phyloP scores from a whole-genome alignment of 140 eudicot species.

The Ambrosia hybrid region DNA sequence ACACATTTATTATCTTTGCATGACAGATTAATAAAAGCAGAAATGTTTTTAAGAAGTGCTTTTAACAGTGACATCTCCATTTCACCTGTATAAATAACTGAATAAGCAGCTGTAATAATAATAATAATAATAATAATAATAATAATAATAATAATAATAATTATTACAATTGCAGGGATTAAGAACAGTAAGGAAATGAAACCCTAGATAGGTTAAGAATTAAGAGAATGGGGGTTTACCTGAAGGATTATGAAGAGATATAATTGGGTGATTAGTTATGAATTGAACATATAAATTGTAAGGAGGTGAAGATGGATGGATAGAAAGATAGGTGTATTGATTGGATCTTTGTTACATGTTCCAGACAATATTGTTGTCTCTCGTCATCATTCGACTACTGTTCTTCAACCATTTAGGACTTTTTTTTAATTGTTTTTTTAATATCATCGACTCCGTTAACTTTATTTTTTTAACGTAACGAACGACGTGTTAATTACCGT shows the following conservation, averaged over 20 bases:
- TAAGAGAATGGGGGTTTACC: slow-evolving; percentile 17
- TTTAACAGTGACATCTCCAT: slow-evolving; percentile 83
- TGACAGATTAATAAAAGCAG: slow-evolving; percentile 51
- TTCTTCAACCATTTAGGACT: slow-evolving; percentile 21
- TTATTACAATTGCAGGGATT: slow-evolving; percentile 1
- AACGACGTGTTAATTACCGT: too few species aligned
- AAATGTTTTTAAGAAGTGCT: slow-evolving; percentile 61
- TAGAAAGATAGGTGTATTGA: slow-evolving; percentile 10
- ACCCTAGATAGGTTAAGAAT: slow-evolving; percentile 26
- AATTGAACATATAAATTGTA: neutral
- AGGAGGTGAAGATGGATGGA: slow-evolving; percentile 4
- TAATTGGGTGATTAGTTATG: neutral
- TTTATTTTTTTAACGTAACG: too few species aligned
- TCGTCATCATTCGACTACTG: slow-evolving; percentile 33
- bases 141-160: too few species aligned
- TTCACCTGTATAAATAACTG: slow-evolving; percentile 33
- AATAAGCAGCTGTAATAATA: neutral
- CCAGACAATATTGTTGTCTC: slow-evolving; percentile 11
- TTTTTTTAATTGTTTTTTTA: neutral
- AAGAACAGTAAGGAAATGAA: slow-evolving; percentile 10
- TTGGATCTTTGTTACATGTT: slow-evolving; percentile 26
- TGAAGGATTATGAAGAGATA: slow-evolving; percentile 13
- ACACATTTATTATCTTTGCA: slow-evolving; percentile 40
- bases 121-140: too few species aligned
- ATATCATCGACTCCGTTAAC: neutral